These are phyloP conservation scores for Calonectria naviculata DNA, from an alignment of 2,329 filamentous ascomycete species.

Conservation along the genomic window DNA sequence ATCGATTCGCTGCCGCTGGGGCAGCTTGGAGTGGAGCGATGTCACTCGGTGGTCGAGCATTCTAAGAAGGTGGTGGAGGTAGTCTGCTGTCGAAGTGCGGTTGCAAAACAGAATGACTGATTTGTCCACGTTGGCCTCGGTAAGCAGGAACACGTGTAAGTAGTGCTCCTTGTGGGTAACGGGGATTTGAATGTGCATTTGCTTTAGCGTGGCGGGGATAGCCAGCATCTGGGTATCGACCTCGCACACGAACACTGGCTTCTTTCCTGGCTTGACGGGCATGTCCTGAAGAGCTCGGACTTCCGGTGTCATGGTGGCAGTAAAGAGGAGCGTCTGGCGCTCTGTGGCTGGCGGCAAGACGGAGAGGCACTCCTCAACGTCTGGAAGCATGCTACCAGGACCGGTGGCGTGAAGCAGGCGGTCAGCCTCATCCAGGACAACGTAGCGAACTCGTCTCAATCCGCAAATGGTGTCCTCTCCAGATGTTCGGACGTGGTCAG, in stretches of 20 bases:
- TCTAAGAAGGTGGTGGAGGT: slow-evolving; percentile 88
- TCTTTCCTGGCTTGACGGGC: slow-evolving; percentile 75
- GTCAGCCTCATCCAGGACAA: slow-evolving; percentile 97
- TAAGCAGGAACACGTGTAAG: slow-evolving; percentile 88
- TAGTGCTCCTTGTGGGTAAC: slow-evolving; percentile 96
- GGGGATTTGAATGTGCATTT: slow-evolving; percentile 88
- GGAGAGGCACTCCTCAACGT: slow-evolving; percentile 88
- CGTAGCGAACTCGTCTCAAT: slow-evolving; percentile 80
- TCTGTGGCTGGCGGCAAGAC: slow-evolving; percentile 81
- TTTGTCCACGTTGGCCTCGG: slow-evolving; percentile 78
- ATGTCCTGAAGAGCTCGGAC: slow-evolving; percentile 87
- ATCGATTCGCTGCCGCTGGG: slow-evolving; percentile 84
- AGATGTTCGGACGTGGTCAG: slow-evolving; percentile 92
- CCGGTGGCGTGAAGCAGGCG: slow-evolving; percentile 80
- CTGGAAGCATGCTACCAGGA: slow-evolving; percentile 90
- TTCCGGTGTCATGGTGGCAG: slow-evolving; percentile 93
- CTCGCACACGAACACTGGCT: slow-evolving; percentile 89
- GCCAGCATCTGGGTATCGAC: slow-evolving; percentile 80
- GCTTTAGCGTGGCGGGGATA: slow-evolving; percentile 82
- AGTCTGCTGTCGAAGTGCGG: slow-evolving; percentile 86
- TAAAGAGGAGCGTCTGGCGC: slow-evolving; percentile 96
- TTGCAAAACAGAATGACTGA: slow-evolving; percentile 96
- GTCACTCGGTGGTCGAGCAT: slow-evolving; percentile 91
- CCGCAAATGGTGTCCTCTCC: slow-evolving; percentile 91
- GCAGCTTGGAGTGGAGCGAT: slow-evolving; percentile 87